Evolutionary conservation across 139 green algal species (phyloP).

Genomic region (Monoraphidium neglectum): DNA sequence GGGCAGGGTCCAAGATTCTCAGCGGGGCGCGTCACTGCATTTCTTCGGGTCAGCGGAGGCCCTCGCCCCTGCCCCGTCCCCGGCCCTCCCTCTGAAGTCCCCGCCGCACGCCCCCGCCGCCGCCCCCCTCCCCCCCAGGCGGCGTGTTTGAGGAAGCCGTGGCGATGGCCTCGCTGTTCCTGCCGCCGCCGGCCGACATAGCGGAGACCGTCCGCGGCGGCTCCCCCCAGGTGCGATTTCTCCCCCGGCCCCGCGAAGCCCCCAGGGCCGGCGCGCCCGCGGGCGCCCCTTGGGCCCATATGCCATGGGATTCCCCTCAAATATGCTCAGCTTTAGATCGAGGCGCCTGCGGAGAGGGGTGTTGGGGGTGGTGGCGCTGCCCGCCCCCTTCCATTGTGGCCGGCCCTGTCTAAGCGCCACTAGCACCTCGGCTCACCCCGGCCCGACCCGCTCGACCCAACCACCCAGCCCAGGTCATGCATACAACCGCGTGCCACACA

Average conservation of each 20-base stretch:
- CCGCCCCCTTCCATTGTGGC: too few species aligned
- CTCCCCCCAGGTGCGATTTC: neutral
- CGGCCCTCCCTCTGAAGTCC: neutral
- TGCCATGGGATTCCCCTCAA: too few species aligned
- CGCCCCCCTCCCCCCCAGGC: slow-evolving; percentile 6
- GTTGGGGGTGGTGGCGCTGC: too few species aligned
- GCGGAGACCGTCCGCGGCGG: slow-evolving; percentile 37
- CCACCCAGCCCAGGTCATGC: too few species aligned
- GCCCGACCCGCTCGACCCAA: too few species aligned
- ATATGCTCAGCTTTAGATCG: too few species aligned
- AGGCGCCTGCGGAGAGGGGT: too few species aligned
- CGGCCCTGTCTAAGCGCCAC: too few species aligned
- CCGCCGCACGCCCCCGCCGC: too few species aligned
- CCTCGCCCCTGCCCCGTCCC: neutral
- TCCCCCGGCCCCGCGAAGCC: neutral
- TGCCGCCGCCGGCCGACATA: slow-evolving; percentile 25
- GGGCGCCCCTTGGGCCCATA: too few species aligned
- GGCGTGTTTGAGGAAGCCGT: slow-evolving; percentile 73
- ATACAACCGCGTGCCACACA: too few species aligned
- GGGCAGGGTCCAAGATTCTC: neutral
- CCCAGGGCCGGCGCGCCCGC: neutral
- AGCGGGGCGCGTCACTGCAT: neutral
- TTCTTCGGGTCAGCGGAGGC: neutral
- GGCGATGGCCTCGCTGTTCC: slow-evolving; percentile 43
- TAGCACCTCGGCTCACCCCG: too few species aligned